Evolutionary conservation across 805 yeast genomes (phyloP), one percentile per base, ranked within the genome.

Genomic region (Barnettozyma botsteinii): DNA sequence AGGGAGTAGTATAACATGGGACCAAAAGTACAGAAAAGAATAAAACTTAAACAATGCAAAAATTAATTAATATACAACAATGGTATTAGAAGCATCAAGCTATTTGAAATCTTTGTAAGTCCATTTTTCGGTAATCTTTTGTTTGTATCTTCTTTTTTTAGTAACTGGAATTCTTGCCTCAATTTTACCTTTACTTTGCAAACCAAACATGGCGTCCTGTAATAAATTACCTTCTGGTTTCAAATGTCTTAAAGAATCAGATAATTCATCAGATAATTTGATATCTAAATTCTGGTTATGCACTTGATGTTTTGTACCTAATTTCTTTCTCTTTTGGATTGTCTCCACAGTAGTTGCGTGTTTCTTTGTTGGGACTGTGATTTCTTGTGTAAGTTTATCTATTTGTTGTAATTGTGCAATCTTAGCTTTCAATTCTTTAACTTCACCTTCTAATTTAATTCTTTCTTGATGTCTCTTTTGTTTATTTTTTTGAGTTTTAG

Each of bases 151-250:
- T 57, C 82, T 75, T 60, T 69, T 76, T 60, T 76, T 77, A 42
- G 75, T 78, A 29, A 55, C 50, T 11, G 82, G 85, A 27, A 80
- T 73, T 64, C 97, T 77, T 6, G 95, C 70, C 62, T 91, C 98
- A 41, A 93, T 71, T 56, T 81, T 76, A 51, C 98, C 98, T 23
- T 81, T 70, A 46, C 85, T 77, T 66, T 93, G 98, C 47, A 91
- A 60, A 45, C 75, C 75, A 60, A 80, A 73, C 78, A 91, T 79
- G 43, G 87, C 80, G 57, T 89, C 97, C 48, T 81, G 79, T 33
- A 87, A 69, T 42, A 86, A 65, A 58, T 82, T 85, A 14, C 98
- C 98, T 65, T 93, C 98, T 0, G 98, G 93, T 57, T 77, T 85
- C 56, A 93, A 66, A 47, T 79, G 75, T 60, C 96, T 77, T 52